Percentiles rank a stretch among this genome's conserved stretches.
phyloP scores from a whole-genome alignment of 179 eudicot genomes.

The Vitellaria paradoxa region DNA sequence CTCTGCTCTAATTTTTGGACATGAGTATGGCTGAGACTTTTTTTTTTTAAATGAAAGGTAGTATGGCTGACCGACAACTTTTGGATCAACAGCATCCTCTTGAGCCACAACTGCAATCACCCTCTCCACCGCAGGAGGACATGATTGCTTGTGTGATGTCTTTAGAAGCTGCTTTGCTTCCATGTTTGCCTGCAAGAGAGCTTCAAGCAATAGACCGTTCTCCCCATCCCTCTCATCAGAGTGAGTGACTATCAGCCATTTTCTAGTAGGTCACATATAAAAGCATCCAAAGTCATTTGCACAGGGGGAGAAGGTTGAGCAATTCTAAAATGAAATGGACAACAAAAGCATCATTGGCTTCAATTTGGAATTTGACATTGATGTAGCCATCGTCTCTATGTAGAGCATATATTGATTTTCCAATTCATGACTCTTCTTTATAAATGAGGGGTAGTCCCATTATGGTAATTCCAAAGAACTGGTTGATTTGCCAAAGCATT shows the following conservation, averaged over 20 bases:
- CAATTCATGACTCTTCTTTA: too few species aligned
- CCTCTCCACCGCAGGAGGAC: constrained; percentile 45
- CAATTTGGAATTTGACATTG: not conserved
- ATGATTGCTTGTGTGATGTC: constrained; percentile 80
- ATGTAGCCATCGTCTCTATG: not conserved
- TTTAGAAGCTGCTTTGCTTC: constrained; percentile 85
- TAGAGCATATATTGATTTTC: not conserved
- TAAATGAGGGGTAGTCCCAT: not conserved
- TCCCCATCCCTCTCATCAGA: constrained; percentile 88
- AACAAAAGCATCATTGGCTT: too few species aligned
- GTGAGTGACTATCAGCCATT: constrained; percentile 30
- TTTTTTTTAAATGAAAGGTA: too few species aligned
- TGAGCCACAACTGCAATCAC: constrained; percentile 38
- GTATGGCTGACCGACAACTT: constrained; percentile 31
- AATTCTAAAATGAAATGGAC: not conserved
- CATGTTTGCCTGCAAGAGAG: constrained; percentile 95
- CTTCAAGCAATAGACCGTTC: constrained; percentile 97
- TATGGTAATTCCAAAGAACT: too few species aligned
- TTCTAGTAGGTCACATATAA: not conserved
- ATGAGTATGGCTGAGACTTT: too few species aligned
- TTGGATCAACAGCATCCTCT: constrained; percentile 32
- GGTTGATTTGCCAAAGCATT: too few species aligned
- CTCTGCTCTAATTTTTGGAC: too few species aligned
- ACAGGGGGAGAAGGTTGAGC: not conserved
- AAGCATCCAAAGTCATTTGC: constrained; percentile 4